Base-by-base conservation (phyloP, 2,329 filamentous ascomycete species). In the Celoporthe dispersa region DNA sequence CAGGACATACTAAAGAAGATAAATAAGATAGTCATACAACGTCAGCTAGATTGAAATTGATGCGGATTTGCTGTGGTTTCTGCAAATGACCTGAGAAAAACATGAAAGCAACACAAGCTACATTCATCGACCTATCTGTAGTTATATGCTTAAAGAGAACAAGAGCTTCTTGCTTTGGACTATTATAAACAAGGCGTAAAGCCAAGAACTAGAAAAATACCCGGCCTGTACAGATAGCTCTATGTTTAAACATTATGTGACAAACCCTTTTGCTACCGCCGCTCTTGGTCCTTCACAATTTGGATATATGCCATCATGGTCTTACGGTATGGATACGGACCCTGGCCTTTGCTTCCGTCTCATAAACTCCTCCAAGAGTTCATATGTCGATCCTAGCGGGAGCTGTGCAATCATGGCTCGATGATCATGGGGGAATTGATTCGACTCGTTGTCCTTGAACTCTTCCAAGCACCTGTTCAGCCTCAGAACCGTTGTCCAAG, bases 391-490 rank as follows among this genome's bases (percentile, higher is more conserved):
- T 1, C 62, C 62, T 31, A 64, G 22, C 14, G 28, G 62, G 25
- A 64, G 62, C 28, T 55, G 41, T 6, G 62, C 62, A 12, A 64
- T 53, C 14, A 33, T 48, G 19, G n/a, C n/a, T n/a, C n/a, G n/a
- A n/a, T 53, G 33, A 9, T 22, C 19, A 8, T 12, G 3, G 16
- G 62, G 44, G 28, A 64, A 64, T 1, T 31, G 28, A 8, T 37
- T 28, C 19, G 62, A 64, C 16, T 53, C 19, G 28, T 55, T 37
- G 44, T 64, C 44, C 14, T 64, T 64, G 44, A 80, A 78, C 65
- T 80, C 79, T 68, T 80, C 79, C 72, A 79, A 76, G 22, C 77
- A 73, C 6, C 76, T 78, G 63, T 80, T 80, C n/a, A 79, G 37
- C 1, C 75, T 75, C 4, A 80, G 73, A 9, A 80, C 66, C 68